Evolutionary conservation across 2,329 filamentous ascomycete species (phyloP), one percentile per base, ranked within the genome.

Genomic region (Epichloe brachyelytri): DNA sequence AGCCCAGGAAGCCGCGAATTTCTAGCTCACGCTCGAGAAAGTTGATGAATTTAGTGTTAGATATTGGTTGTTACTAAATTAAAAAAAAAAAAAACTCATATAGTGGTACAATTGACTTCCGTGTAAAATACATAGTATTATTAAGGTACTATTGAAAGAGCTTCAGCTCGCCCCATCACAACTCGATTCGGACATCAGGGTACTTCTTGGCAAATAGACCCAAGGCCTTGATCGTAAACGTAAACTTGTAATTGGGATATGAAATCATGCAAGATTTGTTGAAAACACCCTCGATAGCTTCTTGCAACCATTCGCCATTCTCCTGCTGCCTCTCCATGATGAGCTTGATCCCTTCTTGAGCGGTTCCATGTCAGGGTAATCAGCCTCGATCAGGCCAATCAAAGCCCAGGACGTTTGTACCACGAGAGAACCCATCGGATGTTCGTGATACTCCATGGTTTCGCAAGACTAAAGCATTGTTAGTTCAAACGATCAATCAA

Each of bases 191-290:
- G 51, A 83, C 78, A 54, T 87, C 75, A 0, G 85, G 85, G 57
- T 84, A 90, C 56, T 75, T 79, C 59, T 73, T 77, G 4, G 85
- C 81, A 73, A 88, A 98, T 80, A 96, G 85, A 5, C 93, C 93
- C 56, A 98, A 67, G 2, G 93, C 93, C 71, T 94, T 95, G 64
- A 97, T 86, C 1, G 91, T 83, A 68, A 96, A 98, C 53, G 85
- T 86, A 66, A 95, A 93, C 73, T 97, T 98, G 75, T 98, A 98
- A 74, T 98, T 98, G 43, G 91, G 91, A 63, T 98, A 98, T 0
- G 88, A 93, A 57, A 98, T 98, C 88, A 96, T 97, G 75, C 91
- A 97, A 62, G 84, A 93, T 74, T 96, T 95, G 71, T 98, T 98
- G 71, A 98, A 98, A 11, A 98, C 93, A 2, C 93, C 93, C 67